Percentiles rank a stretch among this genome's conserved stretches.
phyloP scores from a whole-genome alignment of 495 filamentous ascomycete genomes.

The Aspergillus heteromorphus region DNA sequence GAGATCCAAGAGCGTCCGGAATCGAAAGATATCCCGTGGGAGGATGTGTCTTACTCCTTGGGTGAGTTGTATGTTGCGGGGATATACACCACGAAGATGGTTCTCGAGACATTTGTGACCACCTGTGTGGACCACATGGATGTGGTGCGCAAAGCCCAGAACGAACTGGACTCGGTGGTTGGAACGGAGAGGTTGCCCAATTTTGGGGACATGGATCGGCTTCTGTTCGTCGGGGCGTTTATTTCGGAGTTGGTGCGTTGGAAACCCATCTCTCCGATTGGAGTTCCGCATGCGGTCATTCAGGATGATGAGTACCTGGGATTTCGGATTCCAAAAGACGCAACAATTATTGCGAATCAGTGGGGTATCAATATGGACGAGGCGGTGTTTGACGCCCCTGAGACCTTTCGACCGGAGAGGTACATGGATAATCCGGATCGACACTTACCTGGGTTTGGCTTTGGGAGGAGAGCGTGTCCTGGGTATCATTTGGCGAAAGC shows the following conservation, averaged over 20 bases:
- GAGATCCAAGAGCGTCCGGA: neutral
- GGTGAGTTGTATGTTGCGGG: conserved; percentile 34
- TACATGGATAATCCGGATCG: conserved; percentile 28
- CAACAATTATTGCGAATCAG: conserved; percentile 1
- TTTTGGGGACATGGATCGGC: conserved; percentile 11
- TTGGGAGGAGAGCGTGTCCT: conserved; percentile 19
- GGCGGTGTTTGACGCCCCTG: conserved; percentile 27
- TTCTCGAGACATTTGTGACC: conserved; percentile 31
- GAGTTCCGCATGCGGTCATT: conserved; percentile 46
- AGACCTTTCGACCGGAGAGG: conserved; percentile 32
- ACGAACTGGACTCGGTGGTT: conserved; percentile 31
- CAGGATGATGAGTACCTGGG: conserved; percentile 46
- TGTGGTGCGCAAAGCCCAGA: conserved; percentile 39
- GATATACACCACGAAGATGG: conserved; percentile 27
- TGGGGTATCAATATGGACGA: conserved; percentile 35
- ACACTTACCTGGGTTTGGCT: conserved; percentile 23
- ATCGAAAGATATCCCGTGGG: neutral
- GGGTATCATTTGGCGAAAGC: conserved; percentile 48
- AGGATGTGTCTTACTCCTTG: conserved; percentile 26
- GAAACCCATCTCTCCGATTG: conserved; percentile 26
- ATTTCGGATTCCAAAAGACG: neutral
- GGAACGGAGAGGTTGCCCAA: conserved; percentile 11
- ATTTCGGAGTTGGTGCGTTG: conserved; percentile 32
- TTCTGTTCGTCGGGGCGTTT: conserved; percentile 30
- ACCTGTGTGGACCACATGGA: conserved; percentile 34